Evolutionary conservation across 768 basidiomycete species (phyloP).

Genomic region (Kwoniella bestiolae): DNA sequence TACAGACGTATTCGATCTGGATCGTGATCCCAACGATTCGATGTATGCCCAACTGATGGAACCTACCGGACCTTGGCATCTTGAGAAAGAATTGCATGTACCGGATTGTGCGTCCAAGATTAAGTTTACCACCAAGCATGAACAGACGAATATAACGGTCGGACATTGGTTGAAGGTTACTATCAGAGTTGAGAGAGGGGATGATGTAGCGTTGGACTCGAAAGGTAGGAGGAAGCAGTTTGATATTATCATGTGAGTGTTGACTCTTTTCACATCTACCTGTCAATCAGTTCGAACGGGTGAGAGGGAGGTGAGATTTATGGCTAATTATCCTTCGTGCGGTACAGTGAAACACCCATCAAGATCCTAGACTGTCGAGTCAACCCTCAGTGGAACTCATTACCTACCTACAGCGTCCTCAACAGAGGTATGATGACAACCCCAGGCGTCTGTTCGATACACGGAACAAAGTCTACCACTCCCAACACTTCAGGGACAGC

Average conservation of each 20-base stretch:
- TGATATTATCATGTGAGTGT: conserved; percentile 71
- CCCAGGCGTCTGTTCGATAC: conserved; percentile 55
- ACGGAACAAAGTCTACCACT: conserved; percentile 21
- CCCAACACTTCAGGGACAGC: neutral
- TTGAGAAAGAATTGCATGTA: conserved; percentile 71
- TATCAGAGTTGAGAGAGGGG: conserved; percentile 80
- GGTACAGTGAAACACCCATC: conserved; percentile 66
- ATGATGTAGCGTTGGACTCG: conserved; percentile 67
- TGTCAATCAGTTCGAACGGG: too few species aligned
- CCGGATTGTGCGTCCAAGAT: conserved; percentile 65
- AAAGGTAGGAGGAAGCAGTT: conserved; percentile 79
- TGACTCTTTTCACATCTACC: neutral
- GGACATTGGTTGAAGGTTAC: conserved; percentile 78
- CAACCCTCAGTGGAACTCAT: conserved; percentile 74
- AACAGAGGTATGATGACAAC: conserved; percentile 27
- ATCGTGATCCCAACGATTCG: conserved; percentile 48
- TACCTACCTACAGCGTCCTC: conserved; percentile 70
- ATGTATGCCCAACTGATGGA: conserved; percentile 57
- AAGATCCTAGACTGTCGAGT: conserved; percentile 87
- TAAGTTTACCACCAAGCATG: conserved; percentile 79
- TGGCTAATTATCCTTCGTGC: conserved; percentile 6
- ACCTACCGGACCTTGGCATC: conserved; percentile 77
- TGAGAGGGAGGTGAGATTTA: too few species aligned
- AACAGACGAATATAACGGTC: conserved; percentile 72
- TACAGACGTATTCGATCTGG: conserved; percentile 31